These are phyloP conservation scores for Stropharia rugosoannulata DNA, from an alignment of 768 basidiomycete species.

Conservation along the genomic window DNA sequence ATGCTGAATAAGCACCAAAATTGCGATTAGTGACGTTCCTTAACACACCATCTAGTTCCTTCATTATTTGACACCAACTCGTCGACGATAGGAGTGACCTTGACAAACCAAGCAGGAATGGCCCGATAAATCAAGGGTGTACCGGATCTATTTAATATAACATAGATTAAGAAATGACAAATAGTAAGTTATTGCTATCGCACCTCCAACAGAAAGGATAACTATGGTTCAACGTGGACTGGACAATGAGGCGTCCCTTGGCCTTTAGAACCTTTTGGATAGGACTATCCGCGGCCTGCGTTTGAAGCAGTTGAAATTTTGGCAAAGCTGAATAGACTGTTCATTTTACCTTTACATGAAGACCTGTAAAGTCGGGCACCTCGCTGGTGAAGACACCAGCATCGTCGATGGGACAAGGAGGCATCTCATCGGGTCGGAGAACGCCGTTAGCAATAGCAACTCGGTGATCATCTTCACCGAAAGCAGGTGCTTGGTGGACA, in stretches of 20 bases:
- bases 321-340: background rate
- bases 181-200: slow-evolving; percentile 7
- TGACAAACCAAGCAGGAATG: slow-evolving; percentile 95
- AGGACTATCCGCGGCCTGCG: slow-evolving; percentile 88
- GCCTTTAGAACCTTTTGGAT: slow-evolving; percentile 90
- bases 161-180: background rate
- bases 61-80: slow-evolving; percentile 89
- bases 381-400: slow-evolving; percentile 83
- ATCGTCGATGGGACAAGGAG: slow-evolving; percentile 96
- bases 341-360: slow-evolving; percentile 76
- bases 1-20: slow-evolving; percentile 1
- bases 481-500: slow-evolving; percentile 97
- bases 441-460: slow-evolving; percentile 84
- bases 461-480: slow-evolving; percentile 98
- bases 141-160: slow-evolving; percentile 59
- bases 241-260: slow-evolving; percentile 84
- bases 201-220: slow-evolving; percentile 99
- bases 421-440: slow-evolving; percentile 85
- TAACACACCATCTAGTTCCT: slow-evolving; percentile 77
- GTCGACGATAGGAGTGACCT: slow-evolving; percentile 81
- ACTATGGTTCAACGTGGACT: slow-evolving; percentile 83
- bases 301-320: slow-evolving; percentile 2
- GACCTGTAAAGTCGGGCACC: slow-evolving; percentile 86
- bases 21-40: background rate
- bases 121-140: slow-evolving; percentile 96